A percentile compares a stretch with the other conserved stretches of the same genome.
Conservation (phyloP, 1,284 basidiomycete species). For the Blastosporella zonata region DNA sequence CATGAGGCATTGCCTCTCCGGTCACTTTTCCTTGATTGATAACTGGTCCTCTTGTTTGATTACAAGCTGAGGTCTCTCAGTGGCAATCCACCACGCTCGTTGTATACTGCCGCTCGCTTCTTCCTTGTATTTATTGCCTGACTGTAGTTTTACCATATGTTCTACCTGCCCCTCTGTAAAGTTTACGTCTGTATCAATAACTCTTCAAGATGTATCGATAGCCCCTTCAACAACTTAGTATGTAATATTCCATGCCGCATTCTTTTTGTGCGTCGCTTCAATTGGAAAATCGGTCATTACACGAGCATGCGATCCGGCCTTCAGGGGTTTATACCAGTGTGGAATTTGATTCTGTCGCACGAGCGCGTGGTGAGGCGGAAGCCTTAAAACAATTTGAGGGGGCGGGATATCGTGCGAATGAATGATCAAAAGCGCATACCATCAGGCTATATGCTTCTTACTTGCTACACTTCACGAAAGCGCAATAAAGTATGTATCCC, state of each 20-base stretch:
- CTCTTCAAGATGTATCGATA: not conserved
- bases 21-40: not conserved
- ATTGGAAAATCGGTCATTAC: no score
- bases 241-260: not conserved
- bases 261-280: no score
- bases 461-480: no score
- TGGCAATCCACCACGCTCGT: not conserved
- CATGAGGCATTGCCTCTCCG: not conserved
- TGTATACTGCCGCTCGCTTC: not conserved
- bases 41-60: not conserved
- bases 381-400: no score
- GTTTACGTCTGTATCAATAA: not conserved
- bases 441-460: no score
- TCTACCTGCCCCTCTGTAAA: not conserved
- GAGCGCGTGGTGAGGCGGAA: no score
- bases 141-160: not conserved
- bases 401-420: no score
- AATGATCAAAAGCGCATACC: no score
- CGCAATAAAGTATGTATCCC: no score
- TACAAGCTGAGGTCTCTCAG: not conserved
- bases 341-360: no score
- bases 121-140: not conserved
- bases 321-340: no score
- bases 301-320: no score
- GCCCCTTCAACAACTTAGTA: not conserved